Evolutionary conservation across 148 eudicot genomes (phyloP), one percentile per base, ranked within the genome.

Genomic region (Chenopodium formosanum): DNA sequence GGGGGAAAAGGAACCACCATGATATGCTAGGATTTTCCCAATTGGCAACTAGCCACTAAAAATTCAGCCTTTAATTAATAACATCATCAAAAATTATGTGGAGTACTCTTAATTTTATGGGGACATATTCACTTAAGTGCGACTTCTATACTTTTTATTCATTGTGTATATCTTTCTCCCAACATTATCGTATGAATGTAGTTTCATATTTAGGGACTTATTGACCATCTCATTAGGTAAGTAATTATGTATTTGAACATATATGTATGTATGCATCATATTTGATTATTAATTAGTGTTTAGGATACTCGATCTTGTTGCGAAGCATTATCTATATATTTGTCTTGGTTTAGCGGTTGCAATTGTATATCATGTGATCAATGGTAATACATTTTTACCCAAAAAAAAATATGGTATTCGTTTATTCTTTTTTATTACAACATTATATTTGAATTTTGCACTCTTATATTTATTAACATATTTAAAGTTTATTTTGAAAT

Each of bases 121-220:
- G 77, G 81, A 83, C 77, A 65, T 74, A 81, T 69, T 70, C 32
- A 82, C 72, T 82, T 70, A 76, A 77, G 84, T 82, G 70, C 50
- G n/a, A 82, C 63, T 56, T 62, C 73, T 77, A 70, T 48, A 17
- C 53, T 82, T 56, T 50, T 60, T 67, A 74, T 82, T 82, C 48
- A 82, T 82, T 82, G 80, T 82, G 84, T 77, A 22, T 52, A 82
- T 70, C 65, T 77, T 82, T 82, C 62, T 69, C 23, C 76, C 44
- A 84, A 78, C 73, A 75, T 70, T 44, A 62, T 84, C 10, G 62
- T 76, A 6, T 74, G 48, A 62, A 46, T 80, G 70, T 76, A 62
- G 81, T 63, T 80, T 80, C 69, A 48, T 84, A 63, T 76, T 72
- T 58, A 53, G 69, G 64, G n/a, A 52, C 76, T 63, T 60, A 70